A percentile compares a stretch with the other conserved stretches of the same genome.
phyloP scores from a whole-genome alignment of 768 basidiomycete genomes.

The Suillus occidentalis region DNA sequence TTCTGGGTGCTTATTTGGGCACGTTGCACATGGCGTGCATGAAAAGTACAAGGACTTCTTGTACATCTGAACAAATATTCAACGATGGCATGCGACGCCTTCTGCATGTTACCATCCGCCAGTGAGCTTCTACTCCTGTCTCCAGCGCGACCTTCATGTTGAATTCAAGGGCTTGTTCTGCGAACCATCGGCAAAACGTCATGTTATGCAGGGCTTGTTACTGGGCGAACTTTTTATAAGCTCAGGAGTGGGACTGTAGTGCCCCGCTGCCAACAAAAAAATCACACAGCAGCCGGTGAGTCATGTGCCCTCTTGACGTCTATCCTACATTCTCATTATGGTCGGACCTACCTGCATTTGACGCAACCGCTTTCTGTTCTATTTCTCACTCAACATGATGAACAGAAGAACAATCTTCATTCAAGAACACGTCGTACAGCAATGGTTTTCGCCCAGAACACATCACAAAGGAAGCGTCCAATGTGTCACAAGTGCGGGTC shows the following conservation, averaged over 20 bases:
- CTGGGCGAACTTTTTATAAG: slow-evolving; percentile 26
- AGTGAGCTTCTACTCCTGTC: slow-evolving; percentile 11
- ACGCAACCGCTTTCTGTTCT: slow-evolving; percentile 2
- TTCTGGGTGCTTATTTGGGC: neutral
- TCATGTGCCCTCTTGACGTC: slow-evolving; percentile 6
- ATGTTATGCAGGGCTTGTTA: slow-evolving; percentile 9
- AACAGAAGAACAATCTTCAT: slow-evolving; percentile 2
- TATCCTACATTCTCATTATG: slow-evolving; percentile 5
- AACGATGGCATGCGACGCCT: slow-evolving; percentile 1
- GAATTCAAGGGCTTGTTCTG: slow-evolving; percentile 21
- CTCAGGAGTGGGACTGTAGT: slow-evolving; percentile 4
- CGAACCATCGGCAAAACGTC: slow-evolving; percentile 15
- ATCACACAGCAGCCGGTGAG: slow-evolving; percentile 29
- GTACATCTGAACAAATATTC: slow-evolving; percentile 10
- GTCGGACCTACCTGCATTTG: neutral
- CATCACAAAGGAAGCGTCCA: slow-evolving; percentile 29
- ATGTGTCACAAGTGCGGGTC: slow-evolving; percentile 35
- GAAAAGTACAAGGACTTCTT: slow-evolving; percentile 27
- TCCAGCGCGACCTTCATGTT: slow-evolving; percentile 22
- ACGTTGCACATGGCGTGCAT: neutral
- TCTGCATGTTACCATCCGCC: slow-evolving; percentile 3
- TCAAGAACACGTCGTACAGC: neutral
- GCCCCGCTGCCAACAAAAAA: slow-evolving; percentile 25
- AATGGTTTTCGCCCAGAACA: slow-evolving; percentile 1
- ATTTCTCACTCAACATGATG: neutral